Evolutionary conservation across 345 rosid species (phyloP), one percentile per base, ranked within the genome.

Genomic region (Trapa incisa): DNA sequence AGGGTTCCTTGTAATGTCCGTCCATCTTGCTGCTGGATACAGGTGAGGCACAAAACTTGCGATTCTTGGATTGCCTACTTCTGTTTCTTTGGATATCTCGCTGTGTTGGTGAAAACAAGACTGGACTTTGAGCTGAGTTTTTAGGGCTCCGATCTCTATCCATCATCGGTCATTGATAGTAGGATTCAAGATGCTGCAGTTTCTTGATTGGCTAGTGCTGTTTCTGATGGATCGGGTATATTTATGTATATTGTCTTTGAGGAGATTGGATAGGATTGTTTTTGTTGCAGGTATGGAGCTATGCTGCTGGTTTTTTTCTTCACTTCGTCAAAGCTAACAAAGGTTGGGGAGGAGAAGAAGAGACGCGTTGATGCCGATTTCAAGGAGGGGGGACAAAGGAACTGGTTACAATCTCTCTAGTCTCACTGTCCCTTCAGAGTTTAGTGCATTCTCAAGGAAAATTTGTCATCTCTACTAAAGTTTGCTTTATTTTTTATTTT

Each of bases 381-480:
- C 70, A 94, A 88, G 77, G 92, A 90, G 73, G 95, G 98, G 5
- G 98, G 98, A 1, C 98, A 93, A 76, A 78, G 99, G 70, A 87
- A 93, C 74, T 94, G 97, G 99, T 93, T 79, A 67, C 48, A 67
- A 10, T 58, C 36, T 61, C 35, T 50, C 17, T 50, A 2, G 56
- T 29, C 3, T 13, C 54, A 14, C 54, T 22, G 14, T 61, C 41
- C 41, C 37, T 61, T 11, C 3, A 61, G 41, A 36, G 15, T 36
- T 38, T 33, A 35, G 4, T 61, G 16, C 3, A 36, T 13, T 65
- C 68, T 22, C 11, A 13, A 2, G 45, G 53, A 47, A 16, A 29
- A 1, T 22, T 41, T 41, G 7, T 3, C 43, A 3, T 68, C 14
- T 8, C 39, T 38, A 56, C 36, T 35, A 47, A 41, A 32, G 37